A percentile compares a stretch with the other conserved stretches of the same genome.
Conservation (phyloP, 257 asterid genomes). For the Paraleonurus japonicus region DNA sequence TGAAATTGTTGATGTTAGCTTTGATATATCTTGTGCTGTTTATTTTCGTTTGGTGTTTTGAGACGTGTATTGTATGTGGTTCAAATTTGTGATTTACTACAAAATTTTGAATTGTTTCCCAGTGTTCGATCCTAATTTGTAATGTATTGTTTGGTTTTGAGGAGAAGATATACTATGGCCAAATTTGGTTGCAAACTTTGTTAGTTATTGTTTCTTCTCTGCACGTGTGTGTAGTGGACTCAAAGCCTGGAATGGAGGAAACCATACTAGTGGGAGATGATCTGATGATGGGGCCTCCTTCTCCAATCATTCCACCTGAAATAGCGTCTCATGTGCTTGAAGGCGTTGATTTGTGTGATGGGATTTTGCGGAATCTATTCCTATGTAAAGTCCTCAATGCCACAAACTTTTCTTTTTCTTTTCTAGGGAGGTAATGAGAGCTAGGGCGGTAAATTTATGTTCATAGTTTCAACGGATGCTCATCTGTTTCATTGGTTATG, state of each 20-base stretch:
- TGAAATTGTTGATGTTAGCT: background rate
- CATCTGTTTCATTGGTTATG: conserved; percentile 13
- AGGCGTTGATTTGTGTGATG: conserved; percentile 90
- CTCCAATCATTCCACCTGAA: conserved; percentile 91
- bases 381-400: conserved; percentile 48
- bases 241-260: conserved; percentile 93
- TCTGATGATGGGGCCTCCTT: conserved; percentile 95
- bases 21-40: too few species aligned
- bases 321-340: conserved; percentile 92
- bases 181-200: background rate
- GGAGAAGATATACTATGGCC: conserved; percentile 1
- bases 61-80: too few species aligned
- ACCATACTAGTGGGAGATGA: conserved; percentile 97
- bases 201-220: conserved; percentile 12
- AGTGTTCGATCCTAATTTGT: too few species aligned
- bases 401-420: background rate
- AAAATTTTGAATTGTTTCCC: too few species aligned
- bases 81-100: too few species aligned
- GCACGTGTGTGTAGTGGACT: conserved; percentile 51
- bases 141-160: background rate
- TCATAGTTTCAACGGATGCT: background rate
- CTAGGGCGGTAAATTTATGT: background rate
- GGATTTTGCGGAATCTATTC: conserved; percentile 81
- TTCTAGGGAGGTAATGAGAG: background rate
- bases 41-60: too few species aligned